Conservation (phyloP, 768 basidiomycete species). For the Leccinellum rugosiceps region DNA sequence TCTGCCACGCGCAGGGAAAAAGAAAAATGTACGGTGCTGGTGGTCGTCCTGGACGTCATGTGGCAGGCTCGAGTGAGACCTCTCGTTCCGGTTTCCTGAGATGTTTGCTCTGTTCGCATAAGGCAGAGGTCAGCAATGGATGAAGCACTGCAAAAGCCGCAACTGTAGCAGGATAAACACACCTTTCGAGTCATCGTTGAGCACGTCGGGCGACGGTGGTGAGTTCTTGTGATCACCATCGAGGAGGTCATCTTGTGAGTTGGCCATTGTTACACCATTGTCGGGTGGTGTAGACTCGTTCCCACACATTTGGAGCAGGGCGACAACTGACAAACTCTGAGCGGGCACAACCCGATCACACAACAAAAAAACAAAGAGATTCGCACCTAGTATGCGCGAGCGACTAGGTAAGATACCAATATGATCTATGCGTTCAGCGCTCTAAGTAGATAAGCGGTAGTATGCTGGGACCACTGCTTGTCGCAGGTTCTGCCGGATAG, state of each 20-base stretch:
- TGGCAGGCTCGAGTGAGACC: conserved; percentile 66
- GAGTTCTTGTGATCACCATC: conserved; percentile 19
- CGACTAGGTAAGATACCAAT: no score
- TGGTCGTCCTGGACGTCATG: conserved; percentile 42
- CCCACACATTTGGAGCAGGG: no score
- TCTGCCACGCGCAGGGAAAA: conserved; percentile 20
- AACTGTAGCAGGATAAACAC: conserved; percentile 28
- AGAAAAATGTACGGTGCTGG: conserved; percentile 34
- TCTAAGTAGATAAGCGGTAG: no score
- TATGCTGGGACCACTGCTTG: conserved; percentile 9
- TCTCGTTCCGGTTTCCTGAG: conserved; percentile 77
- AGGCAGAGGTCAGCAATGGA: conserved; percentile 9
- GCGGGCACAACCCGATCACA: no score
- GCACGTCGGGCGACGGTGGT: conserved; percentile 36
- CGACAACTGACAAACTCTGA: no score
- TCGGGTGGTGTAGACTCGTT: no score
- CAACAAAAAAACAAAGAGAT: no score
- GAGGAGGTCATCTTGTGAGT: not conserved
- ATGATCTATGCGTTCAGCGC: no score
- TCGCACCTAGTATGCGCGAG: no score
- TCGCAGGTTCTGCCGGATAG: conserved; percentile 3
- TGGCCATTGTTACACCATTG: no score
- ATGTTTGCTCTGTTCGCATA: conserved; percentile 36
- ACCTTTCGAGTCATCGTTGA: conserved; percentile 41
- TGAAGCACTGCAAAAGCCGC: conserved; percentile 24